Percentiles rank a stretch among this genome's conserved stretches.
Evolutionary conservation across 306 rosid genomes (phyloP).

Genomic region (Mucuna pruriens): DNA sequence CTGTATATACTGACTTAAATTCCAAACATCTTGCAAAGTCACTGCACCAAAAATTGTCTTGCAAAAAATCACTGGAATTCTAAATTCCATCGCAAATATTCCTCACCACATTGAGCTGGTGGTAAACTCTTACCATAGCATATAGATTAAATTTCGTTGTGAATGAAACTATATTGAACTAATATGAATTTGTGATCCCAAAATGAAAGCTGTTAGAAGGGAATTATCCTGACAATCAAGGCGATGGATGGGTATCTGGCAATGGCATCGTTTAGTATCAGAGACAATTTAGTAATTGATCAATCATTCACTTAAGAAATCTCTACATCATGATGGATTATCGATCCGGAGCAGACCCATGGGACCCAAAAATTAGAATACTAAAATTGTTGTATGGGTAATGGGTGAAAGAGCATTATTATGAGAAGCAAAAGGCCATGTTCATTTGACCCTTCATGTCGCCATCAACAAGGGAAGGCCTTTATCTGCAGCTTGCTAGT

Average conservation of each 20-base stretch:
- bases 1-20: background rate
- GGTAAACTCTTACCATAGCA: background rate
- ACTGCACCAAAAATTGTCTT: background rate
- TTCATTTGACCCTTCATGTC: slow-evolving; percentile 69
- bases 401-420: slow-evolving; percentile 50
- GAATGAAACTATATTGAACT: background rate
- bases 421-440: slow-evolving; percentile 50
- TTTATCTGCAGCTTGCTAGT: slow-evolving; percentile 51
- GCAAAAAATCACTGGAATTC: background rate
- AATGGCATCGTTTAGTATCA: background rate
- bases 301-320: slow-evolving; percentile 49
- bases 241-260: background rate
- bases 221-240: background rate
- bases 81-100: background rate
- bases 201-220: background rate
- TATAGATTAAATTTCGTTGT: background rate
- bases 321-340: slow-evolving; percentile 32
- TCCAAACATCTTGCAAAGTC: background rate
- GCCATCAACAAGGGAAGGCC: slow-evolving; percentile 45
- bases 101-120: background rate
- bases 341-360: slow-evolving; percentile 40
- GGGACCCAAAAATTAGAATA: slow-evolving; percentile 50
- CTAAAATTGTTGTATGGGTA: slow-evolving; percentile 47
- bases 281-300: slow-evolving; percentile 47
- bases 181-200: background rate